phyloP scores from a whole-genome alignment of 192 early-diverging fungal species.

The Entomortierella lignicola region DNA sequence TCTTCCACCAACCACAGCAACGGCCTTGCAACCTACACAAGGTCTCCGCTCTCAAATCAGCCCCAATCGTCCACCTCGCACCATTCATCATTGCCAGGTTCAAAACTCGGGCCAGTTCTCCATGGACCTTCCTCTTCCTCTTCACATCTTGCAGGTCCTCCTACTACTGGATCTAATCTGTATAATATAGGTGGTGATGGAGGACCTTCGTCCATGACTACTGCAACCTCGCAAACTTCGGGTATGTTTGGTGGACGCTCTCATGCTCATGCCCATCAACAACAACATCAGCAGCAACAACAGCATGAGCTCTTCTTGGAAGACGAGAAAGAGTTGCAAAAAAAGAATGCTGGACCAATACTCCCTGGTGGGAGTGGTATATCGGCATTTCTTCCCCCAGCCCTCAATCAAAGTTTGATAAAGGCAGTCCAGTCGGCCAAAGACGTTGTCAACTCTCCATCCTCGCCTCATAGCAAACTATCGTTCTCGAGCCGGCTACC shows the following conservation, averaged over 20 bases:
- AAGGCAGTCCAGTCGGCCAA: conserved; percentile 47
- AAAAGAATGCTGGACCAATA: conserved; percentile 41
- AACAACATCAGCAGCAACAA: conserved; percentile 26
- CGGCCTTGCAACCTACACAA: not conserved
- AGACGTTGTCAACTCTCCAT: conserved; percentile 21
- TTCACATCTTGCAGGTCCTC: conserved; percentile 4
- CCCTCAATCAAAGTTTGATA: conserved; percentile 24
- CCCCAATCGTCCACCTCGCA: not conserved
- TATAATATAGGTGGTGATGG: conserved; percentile 2
- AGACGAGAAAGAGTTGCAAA: conserved; percentile 34
- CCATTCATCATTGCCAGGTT: conserved; percentile 17
- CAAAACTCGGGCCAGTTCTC: conserved; percentile 16
- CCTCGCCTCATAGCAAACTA: conserved; percentile 16
- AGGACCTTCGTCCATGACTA: conserved; percentile 21
- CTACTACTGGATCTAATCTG: conserved; percentile 11
- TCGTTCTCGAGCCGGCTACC: conserved; percentile 16
- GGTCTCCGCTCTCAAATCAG: conserved; percentile 6
- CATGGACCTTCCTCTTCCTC: conserved; percentile 1
- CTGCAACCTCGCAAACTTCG: conserved; percentile 6
- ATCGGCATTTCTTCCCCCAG: conserved; percentile 30
- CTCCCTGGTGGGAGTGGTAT: conserved; percentile 8
- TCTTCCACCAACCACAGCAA: conserved; percentile 1
- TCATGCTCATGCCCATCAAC: conserved; percentile 11
- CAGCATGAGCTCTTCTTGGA: conserved; percentile 15
- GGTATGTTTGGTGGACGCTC: conserved; percentile 28